Base-by-base conservation (phyloP, 1,139 yeast genomes). In the Scheffersomyces insectosa region DNA sequence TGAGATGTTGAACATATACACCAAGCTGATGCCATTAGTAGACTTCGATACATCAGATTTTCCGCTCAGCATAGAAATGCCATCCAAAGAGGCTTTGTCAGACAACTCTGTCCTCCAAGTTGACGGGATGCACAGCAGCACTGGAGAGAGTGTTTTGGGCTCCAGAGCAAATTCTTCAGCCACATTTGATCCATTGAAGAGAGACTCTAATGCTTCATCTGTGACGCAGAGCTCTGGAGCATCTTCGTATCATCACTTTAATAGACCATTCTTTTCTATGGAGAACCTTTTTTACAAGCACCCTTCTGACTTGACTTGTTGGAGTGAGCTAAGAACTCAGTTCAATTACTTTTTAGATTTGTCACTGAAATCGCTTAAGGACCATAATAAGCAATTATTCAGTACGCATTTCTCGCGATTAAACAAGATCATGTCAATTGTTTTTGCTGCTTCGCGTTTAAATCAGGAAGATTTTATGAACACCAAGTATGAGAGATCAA, bases 1-100 rank as follows among this genome's bases (percentile, higher is more conserved):
- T 51, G 77, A 80, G 37, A 80, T 81, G 35, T 63, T 85, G 40
- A 77, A 82, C 50, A 66, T 83, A 1, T 80, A 77, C 52, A 80
- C 88, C 50, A 72, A 72, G 36, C 73, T 78, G 7, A 54, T 82
- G 32, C 90, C 91, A 0, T 61, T 79, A 44, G 47, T 61, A 3
- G 50, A 55, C 1, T 59, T 63, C 44, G 50, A 57, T 5, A 50
- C 55, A 1, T 49, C 53, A 3, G 60, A 57, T 25, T 47, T 49
- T 32, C 58, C 55, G 28, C 42, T 40, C 9, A 57, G 58, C 28
- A 51, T 70, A 28, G 66, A 59, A n/a, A 43, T 68, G 8, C 76
- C 77, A 0, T 51, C 62, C 11, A 52, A 49, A 11, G 59, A 56
- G 5, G 57, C 63, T 2, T 49, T 70, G 25, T 53, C 52, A 11